Conservation (phyloP, 75 land plant species). For the Gnetum montanum region DNA sequence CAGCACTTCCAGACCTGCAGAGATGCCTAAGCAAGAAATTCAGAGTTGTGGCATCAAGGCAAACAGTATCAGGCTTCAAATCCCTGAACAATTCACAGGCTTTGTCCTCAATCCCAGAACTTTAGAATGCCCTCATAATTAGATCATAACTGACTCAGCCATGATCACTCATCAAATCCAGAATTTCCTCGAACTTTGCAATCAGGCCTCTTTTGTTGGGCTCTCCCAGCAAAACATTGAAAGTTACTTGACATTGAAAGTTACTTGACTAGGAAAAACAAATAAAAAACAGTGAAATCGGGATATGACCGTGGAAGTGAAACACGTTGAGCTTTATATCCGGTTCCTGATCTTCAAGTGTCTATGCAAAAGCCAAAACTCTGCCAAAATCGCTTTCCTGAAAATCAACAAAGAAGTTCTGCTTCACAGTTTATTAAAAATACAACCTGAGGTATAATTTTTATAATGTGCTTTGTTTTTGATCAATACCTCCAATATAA, state of each 20-base stretch:
- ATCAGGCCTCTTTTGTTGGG: constrained; percentile 10
- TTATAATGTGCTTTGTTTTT: too few relatives aligned
- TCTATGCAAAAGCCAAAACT: too few relatives aligned
- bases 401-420: too few relatives aligned
- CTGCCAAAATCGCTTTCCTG: too few relatives aligned
- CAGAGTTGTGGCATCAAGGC: constrained; percentile 34
- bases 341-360: too few relatives aligned
- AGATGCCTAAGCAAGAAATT: constrained; percentile 46
- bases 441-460: too few relatives aligned
- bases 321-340: too few relatives aligned
- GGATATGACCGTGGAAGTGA: too few relatives aligned
- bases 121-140: constrained; percentile 48
- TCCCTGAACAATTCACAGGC: constrained; percentile 39
- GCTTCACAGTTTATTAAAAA: too few relatives aligned
- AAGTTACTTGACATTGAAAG: constrained; percentile 24
- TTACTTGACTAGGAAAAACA: too few relatives aligned
- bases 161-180: constrained; percentile 28
- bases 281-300: too few relatives aligned
- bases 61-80: constrained; percentile 10
- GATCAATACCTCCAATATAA: too few relatives aligned
- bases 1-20: constrained; percentile 15
- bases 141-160: constrained; percentile 42
- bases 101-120: constrained; percentile 26
- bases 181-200: constrained; percentile 9
- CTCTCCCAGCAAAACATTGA: constrained; percentile 30